phyloP scores from a whole-genome alignment of 352 stramenopile genomes.

The Globisporangium apiculatum region DNA sequence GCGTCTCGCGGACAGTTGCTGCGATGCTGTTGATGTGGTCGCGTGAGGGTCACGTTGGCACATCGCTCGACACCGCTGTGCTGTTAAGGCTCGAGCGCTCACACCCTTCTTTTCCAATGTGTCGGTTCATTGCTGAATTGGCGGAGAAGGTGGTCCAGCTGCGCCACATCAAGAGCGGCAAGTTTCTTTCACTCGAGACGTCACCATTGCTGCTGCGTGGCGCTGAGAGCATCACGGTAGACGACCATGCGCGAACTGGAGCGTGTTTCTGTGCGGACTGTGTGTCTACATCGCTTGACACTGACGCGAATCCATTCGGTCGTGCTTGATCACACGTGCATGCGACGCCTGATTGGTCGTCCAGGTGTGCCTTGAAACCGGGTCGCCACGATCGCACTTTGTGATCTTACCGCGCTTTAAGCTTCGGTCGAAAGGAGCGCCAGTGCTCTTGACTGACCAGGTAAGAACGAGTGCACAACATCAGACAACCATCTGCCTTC shows the following conservation, averaged over 20 bases:
- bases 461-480: conserved; percentile 10
- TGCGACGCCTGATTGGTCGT: too few relatives aligned
- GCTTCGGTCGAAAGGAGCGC: conserved; percentile 49
- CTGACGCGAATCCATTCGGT: too few relatives aligned
- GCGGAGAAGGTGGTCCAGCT: conserved; percentile 44
- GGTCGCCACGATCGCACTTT: conserved; percentile 43
- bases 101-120: too few relatives aligned
- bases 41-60: too few relatives aligned
- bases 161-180: conserved; percentile 50
- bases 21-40: too few relatives aligned
- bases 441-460: conserved; percentile 62
- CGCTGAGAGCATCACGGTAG: conserved; percentile 43
- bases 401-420: conserved; percentile 55
- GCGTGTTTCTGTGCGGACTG: too few relatives aligned
- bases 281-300: too few relatives aligned
- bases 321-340: too few relatives aligned
- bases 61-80: too few relatives aligned
- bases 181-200: conserved; percentile 44
- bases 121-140: background rate
- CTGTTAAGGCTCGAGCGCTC: too few relatives aligned
- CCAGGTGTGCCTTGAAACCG: conserved; percentile 43
- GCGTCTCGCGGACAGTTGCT: background rate
- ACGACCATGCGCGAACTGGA: background rate
- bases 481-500: too few relatives aligned
- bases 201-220: conserved; percentile 40